These are phyloP conservation scores for Anisogramma anomala DNA, from an alignment of 2,329 filamentous ascomycete genomes.

Conservation along the genomic window DNA sequence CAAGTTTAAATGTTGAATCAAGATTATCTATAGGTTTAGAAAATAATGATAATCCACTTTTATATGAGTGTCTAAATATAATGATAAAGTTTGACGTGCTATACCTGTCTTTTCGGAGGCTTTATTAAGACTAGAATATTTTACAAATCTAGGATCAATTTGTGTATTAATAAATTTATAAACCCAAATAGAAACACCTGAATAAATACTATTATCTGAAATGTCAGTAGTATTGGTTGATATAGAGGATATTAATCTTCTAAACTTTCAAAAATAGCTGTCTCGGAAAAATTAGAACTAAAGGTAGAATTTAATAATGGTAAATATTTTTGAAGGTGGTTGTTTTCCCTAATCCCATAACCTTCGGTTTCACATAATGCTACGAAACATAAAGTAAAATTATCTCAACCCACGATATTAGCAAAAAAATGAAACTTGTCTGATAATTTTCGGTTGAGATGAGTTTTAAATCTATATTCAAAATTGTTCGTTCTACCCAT, in stretches of 20 bases:
- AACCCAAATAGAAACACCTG: neutral
- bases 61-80: neutral
- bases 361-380: neutral
- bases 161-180: neutral
- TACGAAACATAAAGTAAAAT: neutral
- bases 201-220: neutral
- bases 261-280: neutral
- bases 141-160: neutral
- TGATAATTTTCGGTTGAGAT: neutral
- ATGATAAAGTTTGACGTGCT: neutral
- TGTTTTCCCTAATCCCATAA: too few relatives aligned
- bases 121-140: neutral
- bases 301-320: too few relatives aligned
- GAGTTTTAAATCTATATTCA: neutral
- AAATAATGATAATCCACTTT: neutral
- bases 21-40: neutral
- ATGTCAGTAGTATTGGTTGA: neutral
- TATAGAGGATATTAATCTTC: neutral
- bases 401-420: neutral
- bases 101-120: neutral
- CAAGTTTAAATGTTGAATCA: neutral
- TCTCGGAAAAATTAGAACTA: neutral
- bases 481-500: neutral
- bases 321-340: too few relatives aligned
- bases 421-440: neutral